These are phyloP conservation scores for Blastomyces emzantsi DNA, from an alignment of 2,329 filamentous ascomycete species.

Conservation along the genomic window DNA sequence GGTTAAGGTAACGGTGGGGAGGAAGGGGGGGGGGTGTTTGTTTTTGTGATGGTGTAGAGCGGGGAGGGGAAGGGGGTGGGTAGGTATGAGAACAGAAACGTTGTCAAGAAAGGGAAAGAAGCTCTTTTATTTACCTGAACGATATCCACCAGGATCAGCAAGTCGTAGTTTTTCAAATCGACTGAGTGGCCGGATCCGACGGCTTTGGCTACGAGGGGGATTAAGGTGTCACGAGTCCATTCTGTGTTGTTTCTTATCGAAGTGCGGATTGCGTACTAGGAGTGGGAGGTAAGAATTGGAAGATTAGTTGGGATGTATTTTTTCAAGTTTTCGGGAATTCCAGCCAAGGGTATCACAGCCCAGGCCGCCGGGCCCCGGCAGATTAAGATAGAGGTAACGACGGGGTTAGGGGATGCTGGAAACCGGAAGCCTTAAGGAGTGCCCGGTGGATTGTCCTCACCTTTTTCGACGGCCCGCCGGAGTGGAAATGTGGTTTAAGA, in stretches of 20 bases:
- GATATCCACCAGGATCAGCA: slow-evolving; percentile 53
- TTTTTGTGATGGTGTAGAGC: not conserved
- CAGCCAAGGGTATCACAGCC: not conserved
- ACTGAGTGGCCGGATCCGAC: slow-evolving; percentile 53
- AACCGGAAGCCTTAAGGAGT: too few species aligned
- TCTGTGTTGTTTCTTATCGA: slow-evolving; percentile 52
- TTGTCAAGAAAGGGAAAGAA: not conserved
- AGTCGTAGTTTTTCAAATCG: slow-evolving; percentile 52
- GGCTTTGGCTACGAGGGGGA: slow-evolving; percentile 49
- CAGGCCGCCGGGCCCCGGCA: too few species aligned
- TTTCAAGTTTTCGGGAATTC: not conserved
- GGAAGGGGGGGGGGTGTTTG: not conserved
- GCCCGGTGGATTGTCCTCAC: slow-evolving; percentile 29
- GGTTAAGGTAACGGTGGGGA: not conserved
- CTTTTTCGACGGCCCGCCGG: slow-evolving; percentile 43
- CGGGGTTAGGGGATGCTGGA: not conserved
- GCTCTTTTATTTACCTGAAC: slow-evolving; percentile 42
- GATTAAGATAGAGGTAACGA: not conserved
- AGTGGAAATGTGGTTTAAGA: slow-evolving; percentile 51
- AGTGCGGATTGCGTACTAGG: slow-evolving; percentile 52
- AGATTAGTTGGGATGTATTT: not conserved
- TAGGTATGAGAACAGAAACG: not conserved
- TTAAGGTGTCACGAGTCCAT: slow-evolving; percentile 49
- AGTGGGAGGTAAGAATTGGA: not conserved
- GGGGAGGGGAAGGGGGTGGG: not conserved